Base-by-base conservation (phyloP, 108 stramenopile genomes). In the Conticribra weissflogii region DNA sequence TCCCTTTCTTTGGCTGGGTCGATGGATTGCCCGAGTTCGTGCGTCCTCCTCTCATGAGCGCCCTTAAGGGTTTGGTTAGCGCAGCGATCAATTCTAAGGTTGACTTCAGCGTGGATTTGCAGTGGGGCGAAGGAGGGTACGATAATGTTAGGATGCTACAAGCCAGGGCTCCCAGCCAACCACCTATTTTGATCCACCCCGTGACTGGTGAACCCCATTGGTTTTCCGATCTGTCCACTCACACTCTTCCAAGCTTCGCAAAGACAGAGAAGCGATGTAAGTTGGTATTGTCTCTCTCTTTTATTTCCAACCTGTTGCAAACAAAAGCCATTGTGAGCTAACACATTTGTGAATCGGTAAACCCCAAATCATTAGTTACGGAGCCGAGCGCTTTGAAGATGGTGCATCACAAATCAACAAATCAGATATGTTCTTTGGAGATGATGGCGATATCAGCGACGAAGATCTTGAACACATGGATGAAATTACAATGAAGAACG, bases 221-320 rank as follows among this genome's bases (percentile, higher is more conserved):
- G 94, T 96, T 96, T 79, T 96, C 92, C 65, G 93, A 96, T n/a
- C n/a, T 72, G 92, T 96, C 18, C 94, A 96, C 73, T 90, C 88
- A 18, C 94, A 96, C 71, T 88, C 87, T n/a, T 79, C 82, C 32
- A 83, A 84, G 59, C 81, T 96, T 18, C 81, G 94, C 28, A 90
- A 96, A 74, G 78, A 93, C 50, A 79, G 94, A 54, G 94, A 96
- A 70, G 61, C 74, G 22, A 78, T 86, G 83, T 90, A 81, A 87
- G 89, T 90, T 7, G 54, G 2, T 3, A 16, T 17, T 51, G 25
- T 31, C 33, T 32, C 34, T 21, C 22, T 52, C 44, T 21, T 55
- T 25, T 33, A 5, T 33, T 46, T 14, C 72, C 14, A 32, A 28
- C n/a, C n/a, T n/a, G n/a, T n/a, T n/a, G n/a, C n/a, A n/a, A n/a